A percentile compares a stretch with the other conserved stretches of the same genome.
These are phyloP conservation scores for Monosporozyma servazzii DNA, from an alignment of 805 yeast species.

Conservation along the genomic window DNA sequence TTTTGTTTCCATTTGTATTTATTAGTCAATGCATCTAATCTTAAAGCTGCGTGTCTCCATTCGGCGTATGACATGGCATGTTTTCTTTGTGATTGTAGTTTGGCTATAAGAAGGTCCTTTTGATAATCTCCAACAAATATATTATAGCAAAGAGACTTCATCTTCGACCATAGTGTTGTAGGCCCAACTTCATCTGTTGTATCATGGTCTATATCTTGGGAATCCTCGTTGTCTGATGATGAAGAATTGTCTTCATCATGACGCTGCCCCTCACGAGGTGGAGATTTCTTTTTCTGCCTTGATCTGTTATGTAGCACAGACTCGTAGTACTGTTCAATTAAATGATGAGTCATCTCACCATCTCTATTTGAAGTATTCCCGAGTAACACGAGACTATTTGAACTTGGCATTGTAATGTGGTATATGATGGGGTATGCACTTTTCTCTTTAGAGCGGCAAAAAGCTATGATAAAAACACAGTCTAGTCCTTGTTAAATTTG, in stretches of 20 bases:
- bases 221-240: background rate
- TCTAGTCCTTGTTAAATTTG: background rate
- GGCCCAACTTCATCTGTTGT: background rate
- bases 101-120: conserved; percentile 31
- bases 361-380: background rate
- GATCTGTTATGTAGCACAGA: conserved; percentile 3
- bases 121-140: conserved; percentile 20
- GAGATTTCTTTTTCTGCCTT: background rate
- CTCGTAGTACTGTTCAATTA: conserved; percentile 17
- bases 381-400: background rate
- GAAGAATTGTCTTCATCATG: background rate
- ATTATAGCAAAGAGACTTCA: conserved; percentile 11
- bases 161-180: conserved; percentile 2
- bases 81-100: conserved; percentile 33
- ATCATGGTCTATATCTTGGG: background rate
- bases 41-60: conserved; percentile 58
- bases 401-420: background rate
- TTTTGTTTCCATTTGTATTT: conserved; percentile 62
- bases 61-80: conserved; percentile 42
- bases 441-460: background rate
- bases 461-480: background rate
- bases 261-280: background rate
- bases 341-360: conserved; percentile 12
- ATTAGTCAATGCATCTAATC: conserved; percentile 57
- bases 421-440: background rate